Evolutionary conservation across 2,329 filamentous ascomycete genomes (phyloP).

Genomic region (Lithohypha guttulata): DNA sequence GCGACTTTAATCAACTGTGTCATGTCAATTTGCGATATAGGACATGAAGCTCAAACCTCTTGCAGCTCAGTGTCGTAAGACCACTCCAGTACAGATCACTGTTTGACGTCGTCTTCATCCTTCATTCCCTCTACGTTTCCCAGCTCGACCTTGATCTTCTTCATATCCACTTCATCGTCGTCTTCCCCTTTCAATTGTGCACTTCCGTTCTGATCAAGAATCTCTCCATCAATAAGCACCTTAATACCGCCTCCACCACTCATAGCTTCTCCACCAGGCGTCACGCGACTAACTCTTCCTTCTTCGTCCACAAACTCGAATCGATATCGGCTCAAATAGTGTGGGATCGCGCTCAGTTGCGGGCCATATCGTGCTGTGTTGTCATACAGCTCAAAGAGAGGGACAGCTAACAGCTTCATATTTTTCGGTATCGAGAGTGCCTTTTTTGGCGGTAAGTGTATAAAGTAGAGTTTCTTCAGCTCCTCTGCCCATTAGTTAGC

Average conservation of each 20-base stretch:
- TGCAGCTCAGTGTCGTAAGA: no score
- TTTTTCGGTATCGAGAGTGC: conserved; percentile 96
- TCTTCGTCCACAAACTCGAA: conserved; percentile 96
- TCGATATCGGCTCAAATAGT: conserved; percentile 88
- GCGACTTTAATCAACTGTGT: no score
- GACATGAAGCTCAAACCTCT: no score
- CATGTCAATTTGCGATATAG: no score
- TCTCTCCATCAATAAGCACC: conserved; percentile 3
- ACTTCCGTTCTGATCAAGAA: background rate
- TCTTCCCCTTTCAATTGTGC: conserved; percentile 1
- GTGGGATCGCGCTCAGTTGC: conserved; percentile 90
- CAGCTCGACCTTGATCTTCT: conserved; percentile 9
- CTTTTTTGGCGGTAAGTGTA: conserved; percentile 85
- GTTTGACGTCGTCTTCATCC: conserved; percentile 2
- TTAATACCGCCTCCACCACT: conserved; percentile 20
- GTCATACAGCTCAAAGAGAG: conserved; percentile 95
- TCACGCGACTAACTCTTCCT: conserved; percentile 74
- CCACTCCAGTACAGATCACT: no score
- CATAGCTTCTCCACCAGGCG: conserved; percentile 59
- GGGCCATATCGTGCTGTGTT: conserved; percentile 92
- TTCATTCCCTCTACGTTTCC: conserved; percentile 8
- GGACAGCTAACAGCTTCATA: conserved; percentile 97
- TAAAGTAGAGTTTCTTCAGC: conserved; percentile 98
- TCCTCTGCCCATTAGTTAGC: no score
- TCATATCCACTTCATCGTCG: conserved; percentile 8